Evolutionary conservation across 148 eudicot species (phyloP).

Genomic region (Rhododendron kiyosumense): DNA sequence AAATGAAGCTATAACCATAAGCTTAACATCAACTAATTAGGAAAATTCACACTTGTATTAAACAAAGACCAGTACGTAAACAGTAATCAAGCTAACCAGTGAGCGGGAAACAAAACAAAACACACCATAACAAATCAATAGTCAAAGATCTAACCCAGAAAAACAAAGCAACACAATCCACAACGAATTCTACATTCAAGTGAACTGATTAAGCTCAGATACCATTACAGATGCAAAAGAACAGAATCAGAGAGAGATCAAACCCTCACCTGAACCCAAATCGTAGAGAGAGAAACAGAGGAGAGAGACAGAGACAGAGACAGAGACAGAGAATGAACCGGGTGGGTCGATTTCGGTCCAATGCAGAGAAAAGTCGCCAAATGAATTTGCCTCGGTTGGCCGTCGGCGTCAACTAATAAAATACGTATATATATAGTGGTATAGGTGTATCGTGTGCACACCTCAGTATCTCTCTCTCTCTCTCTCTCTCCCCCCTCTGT

Average conservation of each 20-base stretch:
- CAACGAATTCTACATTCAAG: background rate
- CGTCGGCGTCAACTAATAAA: slow-evolving; percentile 20
- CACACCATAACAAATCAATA: background rate
- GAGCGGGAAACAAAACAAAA: too few species aligned
- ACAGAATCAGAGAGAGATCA: background rate
- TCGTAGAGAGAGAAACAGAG: slow-evolving; percentile 14
- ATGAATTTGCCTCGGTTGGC: slow-evolving; percentile 35
- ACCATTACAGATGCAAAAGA: background rate
- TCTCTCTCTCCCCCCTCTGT: background rate
- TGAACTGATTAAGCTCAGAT: slow-evolving; percentile 1
- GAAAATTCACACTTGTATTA: background rate
- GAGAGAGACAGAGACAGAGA: background rate
- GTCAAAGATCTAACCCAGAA: slow-evolving; percentile 1
- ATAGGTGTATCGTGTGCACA: background rate
- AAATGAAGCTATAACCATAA: background rate
- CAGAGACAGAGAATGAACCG: background rate
- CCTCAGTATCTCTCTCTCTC: background rate
- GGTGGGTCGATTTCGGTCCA: slow-evolving; percentile 13
- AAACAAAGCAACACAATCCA: background rate
- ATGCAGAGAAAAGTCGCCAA: slow-evolving; percentile 33
- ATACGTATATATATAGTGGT: background rate
- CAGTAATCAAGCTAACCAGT: slow-evolving; percentile 3
- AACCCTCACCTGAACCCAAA: slow-evolving; percentile 12
- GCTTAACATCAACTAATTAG: background rate
- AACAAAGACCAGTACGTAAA: background rate